phyloP scores from a whole-genome alignment of 768 basidiomycete genomes.

The Saitozyma podzolica region DNA sequence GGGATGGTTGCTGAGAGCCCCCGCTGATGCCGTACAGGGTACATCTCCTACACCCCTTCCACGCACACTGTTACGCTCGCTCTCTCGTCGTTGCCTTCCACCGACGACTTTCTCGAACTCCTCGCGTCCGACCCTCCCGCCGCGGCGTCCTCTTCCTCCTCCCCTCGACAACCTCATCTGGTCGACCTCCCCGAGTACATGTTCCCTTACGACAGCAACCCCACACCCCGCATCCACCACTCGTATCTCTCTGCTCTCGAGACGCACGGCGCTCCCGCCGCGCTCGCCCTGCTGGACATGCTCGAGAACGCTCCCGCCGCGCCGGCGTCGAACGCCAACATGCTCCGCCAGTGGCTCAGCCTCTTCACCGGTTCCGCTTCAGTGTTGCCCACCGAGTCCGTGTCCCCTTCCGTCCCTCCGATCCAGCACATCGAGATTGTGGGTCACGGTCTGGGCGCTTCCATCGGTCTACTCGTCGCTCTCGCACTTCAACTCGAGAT shows the following conservation, averaged over 20 bases:
- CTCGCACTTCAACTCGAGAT: conserved; percentile 32
- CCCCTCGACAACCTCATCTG: conserved; percentile 5
- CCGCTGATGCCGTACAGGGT: conserved; percentile 27
- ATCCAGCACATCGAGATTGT: conserved; percentile 40
- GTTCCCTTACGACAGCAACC: conserved; percentile 21
- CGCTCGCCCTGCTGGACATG: conserved; percentile 27
- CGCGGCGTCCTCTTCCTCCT: neutral
- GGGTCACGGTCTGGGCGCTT: conserved; percentile 42
- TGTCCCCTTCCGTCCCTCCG: neutral
- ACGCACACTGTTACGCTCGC: conserved; percentile 42
- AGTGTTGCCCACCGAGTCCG: neutral
- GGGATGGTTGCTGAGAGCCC: neutral
- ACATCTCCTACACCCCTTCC: conserved; percentile 43
- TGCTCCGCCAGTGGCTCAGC: conserved; percentile 13
- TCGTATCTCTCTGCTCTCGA: conserved; percentile 24
- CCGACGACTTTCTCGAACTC: conserved; percentile 35
- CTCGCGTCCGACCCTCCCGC: conserved; percentile 20
- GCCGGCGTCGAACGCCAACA: conserved; percentile 9
- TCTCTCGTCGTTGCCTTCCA: conserved; percentile 33
- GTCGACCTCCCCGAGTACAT: conserved; percentile 27
- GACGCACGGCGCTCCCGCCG: conserved; percentile 27
- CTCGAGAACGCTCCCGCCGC: conserved; percentile 27
- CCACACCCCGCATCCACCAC: conserved; percentile 30
- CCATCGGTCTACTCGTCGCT: conserved; percentile 34
- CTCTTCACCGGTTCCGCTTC: conserved; percentile 1